Percentiles rank a stretch among this genome's conserved stretches.
phyloP scores from a whole-genome alignment of 2,329 filamentous ascomycete species.

The Geosmithia morbida region DNA sequence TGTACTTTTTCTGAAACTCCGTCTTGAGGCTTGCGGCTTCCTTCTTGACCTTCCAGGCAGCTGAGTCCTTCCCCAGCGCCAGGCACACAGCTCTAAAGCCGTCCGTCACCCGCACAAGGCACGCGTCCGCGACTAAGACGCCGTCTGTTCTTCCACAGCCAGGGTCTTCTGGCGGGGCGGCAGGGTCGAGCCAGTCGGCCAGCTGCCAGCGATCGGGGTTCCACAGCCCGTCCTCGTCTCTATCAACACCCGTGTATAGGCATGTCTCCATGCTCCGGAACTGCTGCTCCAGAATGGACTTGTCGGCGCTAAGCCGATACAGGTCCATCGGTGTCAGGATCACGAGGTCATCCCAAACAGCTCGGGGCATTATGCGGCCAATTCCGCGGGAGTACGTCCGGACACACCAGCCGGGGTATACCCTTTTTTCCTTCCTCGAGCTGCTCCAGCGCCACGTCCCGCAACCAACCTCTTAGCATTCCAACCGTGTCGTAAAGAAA shows the following conservation, averaged over 20 bases:
- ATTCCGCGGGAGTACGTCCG: not conserved
- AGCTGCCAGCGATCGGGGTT: constrained; percentile 18
- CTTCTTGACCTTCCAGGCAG: constrained; percentile 8
- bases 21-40: constrained; percentile 8
- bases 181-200: constrained; percentile 34
- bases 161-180: constrained; percentile 23
- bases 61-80: constrained; percentile 13
- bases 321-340: constrained; percentile 20
- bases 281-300: constrained; percentile 18
- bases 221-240: constrained; percentile 23
- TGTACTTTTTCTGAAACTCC: constrained; percentile 17
- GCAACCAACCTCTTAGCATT: constrained; percentile 33
- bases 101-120: constrained; percentile 26
- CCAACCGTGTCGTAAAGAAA: constrained; percentile 38
- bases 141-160: constrained; percentile 22
- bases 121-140: constrained; percentile 29
- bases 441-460: constrained; percentile 25
- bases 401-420: not conserved
- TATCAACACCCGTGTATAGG: constrained; percentile 19
- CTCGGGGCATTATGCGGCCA: constrained; percentile 1
- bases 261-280: constrained; percentile 23
- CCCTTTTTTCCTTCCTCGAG: constrained; percentile 1
- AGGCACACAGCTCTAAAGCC: constrained; percentile 19
- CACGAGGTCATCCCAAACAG: constrained; percentile 5
- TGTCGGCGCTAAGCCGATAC: constrained; percentile 22